Conservation (phyloP, 2,329 filamentous ascomycete genomes). For the Dryadomyces quercivorus region DNA sequence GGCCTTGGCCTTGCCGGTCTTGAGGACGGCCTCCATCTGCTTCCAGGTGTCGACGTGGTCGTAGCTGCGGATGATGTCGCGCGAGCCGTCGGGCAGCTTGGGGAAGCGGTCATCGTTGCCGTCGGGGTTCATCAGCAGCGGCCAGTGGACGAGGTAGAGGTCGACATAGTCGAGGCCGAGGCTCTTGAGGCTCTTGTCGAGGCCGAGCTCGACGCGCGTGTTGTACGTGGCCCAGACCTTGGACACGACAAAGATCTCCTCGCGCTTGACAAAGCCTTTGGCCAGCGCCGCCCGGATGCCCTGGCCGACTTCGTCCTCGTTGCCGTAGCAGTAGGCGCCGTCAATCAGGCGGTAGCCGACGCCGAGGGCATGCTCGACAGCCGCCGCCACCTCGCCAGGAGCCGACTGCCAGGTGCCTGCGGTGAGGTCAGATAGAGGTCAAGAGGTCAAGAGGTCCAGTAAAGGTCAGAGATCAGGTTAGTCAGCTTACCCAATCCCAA, state of each 20-base stretch:
- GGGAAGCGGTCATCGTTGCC: constrained; percentile 66
- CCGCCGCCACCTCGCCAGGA: constrained; percentile 43
- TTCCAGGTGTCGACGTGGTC: constrained; percentile 69
- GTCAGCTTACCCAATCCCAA: constrained; percentile 47
- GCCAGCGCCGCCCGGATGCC: constrained; percentile 63
- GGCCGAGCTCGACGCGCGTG: constrained; percentile 52
- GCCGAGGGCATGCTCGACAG: constrained; percentile 46
- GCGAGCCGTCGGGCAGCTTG: constrained; percentile 57
- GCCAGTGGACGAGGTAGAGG: constrained; percentile 75
- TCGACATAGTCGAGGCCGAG: constrained; percentile 74
- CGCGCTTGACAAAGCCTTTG: constrained; percentile 57
- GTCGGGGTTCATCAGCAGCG: constrained; percentile 66
- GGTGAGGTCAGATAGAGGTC: neutral
- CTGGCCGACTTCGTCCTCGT: constrained; percentile 72
- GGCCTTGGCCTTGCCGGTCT: constrained; percentile 41
- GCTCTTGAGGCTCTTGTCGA: constrained; percentile 61
- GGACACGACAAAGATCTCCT: constrained; percentile 72
- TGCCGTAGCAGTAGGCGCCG: constrained; percentile 65
- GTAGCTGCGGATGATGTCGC: constrained; percentile 58
- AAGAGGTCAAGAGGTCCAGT: neutral
- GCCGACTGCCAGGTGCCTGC: constrained; percentile 53
- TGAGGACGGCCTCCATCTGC: constrained; percentile 55
- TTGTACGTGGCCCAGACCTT: constrained; percentile 81
- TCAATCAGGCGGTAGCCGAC: constrained; percentile 51
- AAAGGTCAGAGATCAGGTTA: neutral